Evolutionary conservation across 768 basidiomycete genomes (phyloP).

Genomic region (Tulasnella calospora): DNA sequence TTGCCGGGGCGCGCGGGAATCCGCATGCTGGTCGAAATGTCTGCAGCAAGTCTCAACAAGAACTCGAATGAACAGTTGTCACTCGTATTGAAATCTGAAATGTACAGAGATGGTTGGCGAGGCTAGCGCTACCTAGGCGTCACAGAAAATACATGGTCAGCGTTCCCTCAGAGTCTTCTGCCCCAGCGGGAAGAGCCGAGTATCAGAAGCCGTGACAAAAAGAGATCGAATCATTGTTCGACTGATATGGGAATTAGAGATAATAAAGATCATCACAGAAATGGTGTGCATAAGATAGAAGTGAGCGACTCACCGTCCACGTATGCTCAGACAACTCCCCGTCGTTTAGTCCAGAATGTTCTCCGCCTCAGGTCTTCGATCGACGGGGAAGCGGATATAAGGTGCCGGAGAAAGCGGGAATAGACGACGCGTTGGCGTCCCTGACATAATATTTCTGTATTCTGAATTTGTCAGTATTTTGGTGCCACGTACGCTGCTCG

Average conservation of each 20-base stretch:
- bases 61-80: no score
- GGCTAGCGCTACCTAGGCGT: no score
- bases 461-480: neutral
- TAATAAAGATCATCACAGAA: neutral
- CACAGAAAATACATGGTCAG: no score
- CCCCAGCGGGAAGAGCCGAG: neutral
- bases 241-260: neutral
- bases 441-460: slow-evolving; percentile 2
- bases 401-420: neutral
- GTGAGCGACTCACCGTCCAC: neutral
- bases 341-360: neutral
- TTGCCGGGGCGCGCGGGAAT: no score
- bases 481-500: neutral
- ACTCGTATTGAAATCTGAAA: no score
- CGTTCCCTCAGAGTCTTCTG: no score
- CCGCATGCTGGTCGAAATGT: no score
- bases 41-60: no score
- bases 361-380: neutral
- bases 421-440: neutral
- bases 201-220: neutral
- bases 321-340: neutral
- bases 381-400: neutral
- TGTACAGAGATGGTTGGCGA: no score
- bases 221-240: neutral
- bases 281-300: neutral